Base-by-base conservation (phyloP, 768 basidiomycete species). In the Rhodosporidiobolus odoratus region DNA sequence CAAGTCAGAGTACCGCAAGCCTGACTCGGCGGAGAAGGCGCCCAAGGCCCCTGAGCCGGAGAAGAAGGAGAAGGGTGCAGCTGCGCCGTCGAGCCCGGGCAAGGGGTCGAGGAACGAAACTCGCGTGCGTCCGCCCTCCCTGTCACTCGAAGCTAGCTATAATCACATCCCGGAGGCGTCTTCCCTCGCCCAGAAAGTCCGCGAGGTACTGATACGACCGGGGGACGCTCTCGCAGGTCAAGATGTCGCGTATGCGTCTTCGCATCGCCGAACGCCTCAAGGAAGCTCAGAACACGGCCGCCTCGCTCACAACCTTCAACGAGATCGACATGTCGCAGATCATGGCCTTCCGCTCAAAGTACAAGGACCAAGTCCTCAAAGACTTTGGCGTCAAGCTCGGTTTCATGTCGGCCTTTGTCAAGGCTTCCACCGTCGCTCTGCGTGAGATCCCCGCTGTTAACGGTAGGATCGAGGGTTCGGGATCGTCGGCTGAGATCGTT, bases 261-360 rank as follows among this genome's bases (percentile, higher is more conserved):
- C 91, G 94, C 71, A 99, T 99, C 77, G 89, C 94, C 57, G 92
- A 94, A 81, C 92, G 95, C 62, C 86, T 99, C 79, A 99, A 99
- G 83, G 89, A 96, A 79, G 95, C 94, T 32, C 95, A 99, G 80
- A 96, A 97, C 79, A 86, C 91, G 27, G 96, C 95, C 7, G 95
- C 95, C 57, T 94, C 92, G 59, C 81, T 98, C 69, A 98, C 96
- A 41, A 98, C 95, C 34, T 99, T 99, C 86, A 97, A 99, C 83
- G 95, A 99, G 82, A 91, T 99, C 78, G 95, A 98, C 83, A 98
- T 99, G 95, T 93, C 92, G 50, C 88, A 90, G 52, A 83, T 98
- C 65, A 90, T 96, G 83, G 88, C 89, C 50, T 87, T 98, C 87
- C 90, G 95, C 77, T 86, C 88, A 79, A 86, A 88, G 79, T 94